phyloP scores from a whole-genome alignment of 257 asterid species.

The Gentiana macrophylla region DNA sequence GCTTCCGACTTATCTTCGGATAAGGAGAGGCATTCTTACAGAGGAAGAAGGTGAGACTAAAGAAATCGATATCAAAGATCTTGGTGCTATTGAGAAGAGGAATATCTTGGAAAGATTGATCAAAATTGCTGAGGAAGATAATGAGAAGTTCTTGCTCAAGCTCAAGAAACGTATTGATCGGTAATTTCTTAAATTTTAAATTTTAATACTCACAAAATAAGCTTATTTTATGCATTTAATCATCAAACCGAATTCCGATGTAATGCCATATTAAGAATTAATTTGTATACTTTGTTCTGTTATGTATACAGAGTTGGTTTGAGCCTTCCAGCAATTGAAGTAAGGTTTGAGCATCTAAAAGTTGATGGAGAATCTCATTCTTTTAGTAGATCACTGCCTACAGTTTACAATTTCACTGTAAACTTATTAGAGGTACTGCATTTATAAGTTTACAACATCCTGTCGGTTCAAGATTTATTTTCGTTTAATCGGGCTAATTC shows the following conservation, averaged over 20 bases:
- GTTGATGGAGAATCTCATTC: constrained; percentile 25
- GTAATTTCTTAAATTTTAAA: constrained; percentile 17
- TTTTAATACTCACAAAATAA: no score
- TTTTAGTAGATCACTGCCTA: constrained; percentile 26
- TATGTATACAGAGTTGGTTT: constrained; percentile 24
- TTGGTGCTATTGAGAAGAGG: constrained; percentile 53
- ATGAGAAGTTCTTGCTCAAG: constrained; percentile 65
- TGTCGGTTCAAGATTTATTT: background rate
- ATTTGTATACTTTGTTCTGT: background rate
- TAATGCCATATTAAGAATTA: no score
- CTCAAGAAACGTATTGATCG: constrained; percentile 59
- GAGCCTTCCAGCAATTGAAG: constrained; percentile 28
- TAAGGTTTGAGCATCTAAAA: constrained; percentile 24
- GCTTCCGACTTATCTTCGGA: constrained; percentile 64
- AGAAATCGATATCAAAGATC: constrained; percentile 53
- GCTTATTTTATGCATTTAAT: no score
- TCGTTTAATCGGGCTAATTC: background rate
- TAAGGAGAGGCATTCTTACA: constrained; percentile 52
- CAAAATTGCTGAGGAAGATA: constrained; percentile 64
- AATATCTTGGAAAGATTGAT: constrained; percentile 58
- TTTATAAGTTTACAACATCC: background rate
- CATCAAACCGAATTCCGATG: no score
- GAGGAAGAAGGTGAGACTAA: constrained; percentile 41
- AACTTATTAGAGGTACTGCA: constrained; percentile 43
- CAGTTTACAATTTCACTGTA: constrained; percentile 29